Base-by-base conservation (phyloP, 2,329 filamentous ascomycete species). In the Zymoseptoria tritici region DNA sequence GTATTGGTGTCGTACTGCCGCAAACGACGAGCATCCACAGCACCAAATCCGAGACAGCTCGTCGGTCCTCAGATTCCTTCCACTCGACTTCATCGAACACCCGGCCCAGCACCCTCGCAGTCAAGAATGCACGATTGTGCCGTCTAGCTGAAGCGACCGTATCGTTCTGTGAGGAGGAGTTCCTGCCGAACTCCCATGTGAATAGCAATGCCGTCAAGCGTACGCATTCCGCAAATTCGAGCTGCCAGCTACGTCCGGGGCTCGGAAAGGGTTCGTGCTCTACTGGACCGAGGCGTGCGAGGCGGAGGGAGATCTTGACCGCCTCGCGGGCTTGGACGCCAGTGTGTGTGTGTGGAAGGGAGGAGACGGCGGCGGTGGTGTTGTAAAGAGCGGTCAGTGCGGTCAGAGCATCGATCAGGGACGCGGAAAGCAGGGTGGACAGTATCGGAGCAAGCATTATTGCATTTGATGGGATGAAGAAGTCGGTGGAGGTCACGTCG, bases 381-480 rank as follows among this genome's bases (percentile, higher is more conserved):
- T 64, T 64, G 57, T 61, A 64, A 3, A 64, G 46, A 0, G 62
- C 62, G 11, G 60, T 64, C 11, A 64, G 50, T n/a, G 60, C 62
- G 2, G 62, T 53, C 2, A 64, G 56, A 16, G 56, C 60, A 36
- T 64, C 62, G n/a, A 52, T 50, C 13, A 62, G 42, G n/a, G 31
- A 21, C 3, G 57, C 50, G 2, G 46, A 50, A 2, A 60, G 19
- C n/a, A 62, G 57, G 11, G 31, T 46, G 19, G 54, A 54, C 11
- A 62, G 24, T n/a, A 54, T 49, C 29, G 55, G 57, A 4, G 60
- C 52, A 4, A 62, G 46, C 54, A 64, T 57, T 24, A 50, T 24
- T 2, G 62, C 60, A 21, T 50, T 22, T 29, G 53, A 31, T 11
- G 62, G 62, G 11, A 64, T 52, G 20, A 31, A 19, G 49, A 58